Base-by-base conservation (phyloP, 2,329 filamentous ascomycete species). In the Aureobasidium sp. region DNA sequence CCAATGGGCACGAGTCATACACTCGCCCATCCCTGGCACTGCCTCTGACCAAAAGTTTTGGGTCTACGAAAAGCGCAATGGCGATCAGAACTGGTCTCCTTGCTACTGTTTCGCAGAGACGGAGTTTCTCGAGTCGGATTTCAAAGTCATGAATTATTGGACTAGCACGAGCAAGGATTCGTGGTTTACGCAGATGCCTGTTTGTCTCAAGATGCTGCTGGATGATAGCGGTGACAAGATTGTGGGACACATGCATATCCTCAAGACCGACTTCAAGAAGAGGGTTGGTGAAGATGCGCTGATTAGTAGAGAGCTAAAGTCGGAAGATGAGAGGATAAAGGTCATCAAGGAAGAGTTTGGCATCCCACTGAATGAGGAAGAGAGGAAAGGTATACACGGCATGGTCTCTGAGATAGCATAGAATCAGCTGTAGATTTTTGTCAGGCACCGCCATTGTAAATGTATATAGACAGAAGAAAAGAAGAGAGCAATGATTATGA, bases 91-190 rank as follows among this genome's bases (percentile, higher is more conserved):
- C 1, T 91, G 87, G 84, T 76, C 79, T 25, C 76, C 82, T 1
- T 81, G 79, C 52, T 90, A 89, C 71, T 83, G 80, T 64, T 91
- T 91, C 71, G 80, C 81, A 1, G 84, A 88, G 64, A 76, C 80
- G 17, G 86, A 89, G 71, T 89, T 87, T 71, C 70, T 84, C 37
- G 80, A 79, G 4, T 72, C 76, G 47, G 87, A 89, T 71, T 89
- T 84, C 67, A 79, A 78, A 39, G 75, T 86, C 6, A 78, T 87
- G 76, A 88, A 83, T 70, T 82, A 77, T 67, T 81, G 70, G 51
- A 83, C 82, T 1, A 84, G 81, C 65, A 78, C 77, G 48, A 76
- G 73, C 61, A 72, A 75, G 25, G 70, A 71, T 34, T 82, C 77
- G 62, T 82, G 79, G 70, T 87, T 88, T 70, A 82, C 80, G 12